A percentile compares a stretch with the other conserved stretches of the same genome.
phyloP scores from a whole-genome alignment of 2,329 filamentous ascomycete genomes.

The Verticillium tricorpus region DNA sequence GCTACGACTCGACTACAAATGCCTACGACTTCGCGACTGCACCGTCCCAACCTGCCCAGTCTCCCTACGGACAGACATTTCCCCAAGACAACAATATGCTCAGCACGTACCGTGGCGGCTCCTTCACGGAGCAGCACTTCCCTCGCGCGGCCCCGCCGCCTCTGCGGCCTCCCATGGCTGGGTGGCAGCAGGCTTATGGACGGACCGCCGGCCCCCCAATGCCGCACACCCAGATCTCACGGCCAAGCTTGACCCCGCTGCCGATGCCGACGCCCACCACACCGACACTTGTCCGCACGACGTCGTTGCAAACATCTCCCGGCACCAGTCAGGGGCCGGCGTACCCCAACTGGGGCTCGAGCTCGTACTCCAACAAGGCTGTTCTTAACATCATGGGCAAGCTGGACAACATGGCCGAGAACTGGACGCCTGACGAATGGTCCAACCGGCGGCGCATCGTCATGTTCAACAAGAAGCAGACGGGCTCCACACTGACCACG shows the following conservation, averaged over 20 bases:
- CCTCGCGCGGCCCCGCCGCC: slow-evolving; percentile 26
- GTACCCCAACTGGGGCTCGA: slow-evolving; percentile 67
- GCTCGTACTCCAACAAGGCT: slow-evolving; percentile 77
- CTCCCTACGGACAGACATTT: slow-evolving; percentile 32
- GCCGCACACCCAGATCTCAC: slow-evolving; percentile 35
- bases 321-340: slow-evolving; percentile 34
- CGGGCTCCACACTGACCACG: slow-evolving; percentile 74
- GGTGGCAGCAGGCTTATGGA: slow-evolving; percentile 38
- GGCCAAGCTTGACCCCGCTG: slow-evolving; percentile 43
- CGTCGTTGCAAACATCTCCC: slow-evolving; percentile 40
- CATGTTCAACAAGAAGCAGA: slow-evolving; percentile 78
- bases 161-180: slow-evolving; percentile 31
- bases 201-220: slow-evolving; percentile 26
- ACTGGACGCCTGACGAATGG: slow-evolving; percentile 81
- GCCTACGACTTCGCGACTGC: slow-evolving; percentile 52
- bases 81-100: slow-evolving; percentile 47
- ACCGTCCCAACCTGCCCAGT: slow-evolving; percentile 27
- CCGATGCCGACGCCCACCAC: slow-evolving; percentile 39
- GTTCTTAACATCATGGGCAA: slow-evolving; percentile 81
- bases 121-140: slow-evolving; percentile 44
- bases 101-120: slow-evolving; percentile 47
- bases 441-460: slow-evolving; percentile 78
- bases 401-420: slow-evolving; percentile 74
- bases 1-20: slow-evolving; percentile 43
- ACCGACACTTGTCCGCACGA: slow-evolving; percentile 52